phyloP scores from a whole-genome alignment of 2,329 filamentous ascomycete species.

The Dactylellina drechsleri region DNA sequence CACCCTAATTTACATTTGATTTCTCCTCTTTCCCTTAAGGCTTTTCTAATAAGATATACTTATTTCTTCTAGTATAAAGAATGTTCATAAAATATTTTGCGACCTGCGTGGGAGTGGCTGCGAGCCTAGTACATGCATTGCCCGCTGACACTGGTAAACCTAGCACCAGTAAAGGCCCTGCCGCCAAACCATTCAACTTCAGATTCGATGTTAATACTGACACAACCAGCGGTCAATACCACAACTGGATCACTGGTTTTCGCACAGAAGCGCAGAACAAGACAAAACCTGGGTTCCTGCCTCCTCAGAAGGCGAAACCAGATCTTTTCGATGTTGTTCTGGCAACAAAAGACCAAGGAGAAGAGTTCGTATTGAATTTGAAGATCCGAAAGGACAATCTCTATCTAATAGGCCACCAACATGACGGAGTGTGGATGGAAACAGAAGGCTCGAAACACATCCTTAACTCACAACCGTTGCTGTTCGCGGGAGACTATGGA shows the following conservation, averaged over 20 bases:
- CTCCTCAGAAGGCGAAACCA: background rate
- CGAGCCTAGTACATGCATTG: background rate
- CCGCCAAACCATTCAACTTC: background rate
- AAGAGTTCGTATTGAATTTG: background rate
- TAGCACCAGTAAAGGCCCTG: background rate
- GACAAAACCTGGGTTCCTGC: background rate
- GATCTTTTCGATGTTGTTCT: background rate
- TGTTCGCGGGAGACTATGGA: too few species aligned
- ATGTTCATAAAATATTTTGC: background rate
- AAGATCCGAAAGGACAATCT: background rate
- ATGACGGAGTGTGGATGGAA: background rate
- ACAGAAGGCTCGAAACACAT: background rate
- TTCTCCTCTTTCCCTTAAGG: background rate
- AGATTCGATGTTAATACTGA: background rate
- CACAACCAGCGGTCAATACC: background rate
- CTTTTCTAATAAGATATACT: too few species aligned
- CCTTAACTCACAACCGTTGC: too few species aligned
- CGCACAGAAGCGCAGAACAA: background rate
- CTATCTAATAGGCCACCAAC: background rate
- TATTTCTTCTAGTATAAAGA: background rate
- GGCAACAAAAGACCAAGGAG: background rate
- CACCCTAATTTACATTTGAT: background rate
- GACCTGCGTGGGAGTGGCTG: background rate
- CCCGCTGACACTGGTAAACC: background rate
- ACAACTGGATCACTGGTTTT: background rate